Evolutionary conservation across 73 alveolate genomes (phyloP), one percentile per base, ranked within the genome.

Genomic region (Paramecium primaurelia): DNA sequence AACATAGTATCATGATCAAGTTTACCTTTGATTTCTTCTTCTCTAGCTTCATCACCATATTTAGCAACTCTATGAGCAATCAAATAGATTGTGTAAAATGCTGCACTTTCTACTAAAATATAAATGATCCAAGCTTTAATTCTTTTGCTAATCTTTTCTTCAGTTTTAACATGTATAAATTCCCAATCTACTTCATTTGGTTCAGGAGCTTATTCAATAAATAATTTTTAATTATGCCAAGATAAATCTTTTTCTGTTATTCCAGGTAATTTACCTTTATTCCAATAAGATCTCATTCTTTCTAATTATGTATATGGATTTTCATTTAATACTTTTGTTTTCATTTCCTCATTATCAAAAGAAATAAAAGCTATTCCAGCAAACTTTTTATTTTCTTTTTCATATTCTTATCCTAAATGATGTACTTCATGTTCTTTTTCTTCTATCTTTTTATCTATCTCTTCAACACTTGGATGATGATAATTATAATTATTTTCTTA

Each of bases 121-220:
- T 59, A 59, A 28, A 86, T 36, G 6, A 58, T 20, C 44, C 80
- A 58, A 16, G 88, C 80, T 18, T 30, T 59, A 37, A 86, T 11
- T 18, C 93, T 58, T 58, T 59, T 42, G 18, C 44, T 16, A 11
- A 86, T 58, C n/a, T 86, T 86, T 6, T 86, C 85, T 22, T 86
- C 69, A 4, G 93, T 86, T 16, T 71, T 71, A 32, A 59, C 42
- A 34, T 86, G 93, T 20, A 86, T 86, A 28, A 86, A 86, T 64
- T 86, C 93, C 93, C 93, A 86, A 86, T 86, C 93, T 1, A 86
- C 69, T 30, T 86, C 93, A 60, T 86, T 75, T 34, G 93, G 93
- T 37, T 86, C 93, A n/a, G 86, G 86, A 4, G 93, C 93, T 20
- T 86, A 37, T 60, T 86, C 93, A 32, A 86, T 64, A 18, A 86